These are phyloP conservation scores for Claviceps arundinis DNA, from an alignment of 2,329 filamentous ascomycete genomes.

Conservation along the genomic window DNA sequence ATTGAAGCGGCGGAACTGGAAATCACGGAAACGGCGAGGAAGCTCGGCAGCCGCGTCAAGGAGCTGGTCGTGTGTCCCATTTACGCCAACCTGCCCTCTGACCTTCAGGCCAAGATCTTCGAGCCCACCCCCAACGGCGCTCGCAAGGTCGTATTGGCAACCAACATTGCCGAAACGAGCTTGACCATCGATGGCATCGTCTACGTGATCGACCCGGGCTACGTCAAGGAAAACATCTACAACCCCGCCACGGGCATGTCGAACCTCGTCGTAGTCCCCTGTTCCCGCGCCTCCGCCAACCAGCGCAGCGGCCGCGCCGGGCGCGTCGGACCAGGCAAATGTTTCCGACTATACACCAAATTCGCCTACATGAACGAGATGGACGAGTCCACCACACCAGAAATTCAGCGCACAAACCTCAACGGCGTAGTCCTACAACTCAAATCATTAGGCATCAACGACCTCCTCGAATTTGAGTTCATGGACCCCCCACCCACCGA, in stretches of 20 bases:
- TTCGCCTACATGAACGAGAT: constrained; percentile 92
- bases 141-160: constrained; percentile 84
- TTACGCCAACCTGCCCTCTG: constrained; percentile 84
- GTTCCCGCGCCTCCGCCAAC: constrained; percentile 82
- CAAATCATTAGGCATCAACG: constrained; percentile 83
- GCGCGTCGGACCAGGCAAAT: constrained; percentile 82
- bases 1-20: constrained; percentile 81
- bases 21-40: constrained; percentile 72
- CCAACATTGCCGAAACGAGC: constrained; percentile 94
- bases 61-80: constrained; percentile 88
- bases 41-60: constrained; percentile 70
- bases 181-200: constrained; percentile 93
- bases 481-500: constrained; percentile 89
- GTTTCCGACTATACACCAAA: constrained; percentile 86
- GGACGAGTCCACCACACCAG: constrained; percentile 80
- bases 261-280: constrained; percentile 78
- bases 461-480: constrained; percentile 88
- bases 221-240: constrained; percentile 90
- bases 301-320: constrained; percentile 88
- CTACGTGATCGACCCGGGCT: constrained; percentile 90
- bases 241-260: constrained; percentile 89
- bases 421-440: constrained; percentile 73
- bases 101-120: constrained; percentile 87
- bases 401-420: constrained; percentile 84
- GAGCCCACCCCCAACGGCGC: constrained; percentile 77